Evolutionary conservation across 2,329 filamentous ascomycete genomes (phyloP), one percentile per base, ranked within the genome.

Genomic region (Cladosporium sp.): DNA sequence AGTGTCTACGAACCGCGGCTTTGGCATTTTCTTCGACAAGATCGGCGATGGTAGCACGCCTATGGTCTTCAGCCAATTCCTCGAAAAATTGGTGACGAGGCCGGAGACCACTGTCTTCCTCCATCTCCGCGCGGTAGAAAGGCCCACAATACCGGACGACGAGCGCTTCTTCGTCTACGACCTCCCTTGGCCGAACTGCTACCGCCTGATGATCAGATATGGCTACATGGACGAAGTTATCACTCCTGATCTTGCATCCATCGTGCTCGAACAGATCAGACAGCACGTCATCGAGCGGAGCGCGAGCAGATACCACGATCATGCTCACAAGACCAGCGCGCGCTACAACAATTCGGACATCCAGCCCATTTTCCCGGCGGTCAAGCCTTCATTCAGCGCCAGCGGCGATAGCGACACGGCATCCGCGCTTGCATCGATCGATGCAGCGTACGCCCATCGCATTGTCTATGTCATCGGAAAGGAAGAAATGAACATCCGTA

Each of bases 11-110:
- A 64, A 58, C 61, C 70, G 71, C 58, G 77, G 91, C 82, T 30
- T 83, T 86, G 90, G 89, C 1, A 87, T 93, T 63, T 93, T 91
- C 79, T 92, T 93, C 74, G 91, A 93, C 78, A 93, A 93, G 77
- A 83, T 86, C 0, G 83, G 86, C 0, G 90, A 90, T 51, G 83
- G 86, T 43, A 62, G 49, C 32, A 86, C 85, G 0, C 89, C 89
- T 1, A 84, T 84, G 8, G 88, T 89, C 11, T 92, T 91, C 75
- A 85, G 87, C 3, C 88, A 93, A 61, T 93, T 92, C 73, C 81
- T 91, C 11, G 85, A 83, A 59, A 92, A 92, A 73, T 88, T 93
- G 67, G 85, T 85, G 56, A 86, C 88, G 0, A 80, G 85, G 5
- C 89, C 90, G 0, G 86, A 90, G 32, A 84, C 91, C 13, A 84